A percentile compares a stretch with the other conserved stretches of the same genome.
These are phyloP conservation scores for Pholiota conissans DNA, from an alignment of 768 basidiomycete species.

Conservation along the genomic window DNA sequence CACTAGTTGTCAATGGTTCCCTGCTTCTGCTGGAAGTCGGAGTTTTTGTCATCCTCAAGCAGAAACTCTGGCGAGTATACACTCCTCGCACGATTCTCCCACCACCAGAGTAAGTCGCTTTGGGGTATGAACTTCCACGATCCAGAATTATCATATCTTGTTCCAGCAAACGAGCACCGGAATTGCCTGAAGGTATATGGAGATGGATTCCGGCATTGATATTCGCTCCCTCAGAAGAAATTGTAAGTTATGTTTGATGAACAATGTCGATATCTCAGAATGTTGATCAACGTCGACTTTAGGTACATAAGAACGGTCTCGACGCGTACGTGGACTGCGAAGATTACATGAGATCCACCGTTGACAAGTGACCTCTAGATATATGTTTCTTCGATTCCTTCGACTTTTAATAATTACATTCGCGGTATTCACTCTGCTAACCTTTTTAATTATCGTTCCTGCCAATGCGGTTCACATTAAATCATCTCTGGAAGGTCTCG, in stretches of 20 bases:
- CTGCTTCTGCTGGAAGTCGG: conserved; percentile 47
- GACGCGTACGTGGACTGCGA: conserved; percentile 43
- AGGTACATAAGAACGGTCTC: conserved; percentile 62
- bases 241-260: conserved; percentile 32
- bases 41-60: conserved; percentile 58
- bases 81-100: conserved; percentile 63
- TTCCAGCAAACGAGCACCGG: conserved; percentile 42
- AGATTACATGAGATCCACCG: too few relatives aligned
- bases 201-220: conserved; percentile 53
- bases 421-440: conserved; percentile 50
- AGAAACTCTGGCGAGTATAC: conserved; percentile 58
- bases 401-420: conserved; percentile 64
- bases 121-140: background rate
- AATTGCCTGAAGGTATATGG: conserved; percentile 45
- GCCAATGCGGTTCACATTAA: conserved; percentile 47
- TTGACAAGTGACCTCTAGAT: too few relatives aligned
- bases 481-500: conserved; percentile 35
- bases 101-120: conserved; percentile 44
- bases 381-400: conserved; percentile 62
- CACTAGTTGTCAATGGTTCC: conserved; percentile 56
- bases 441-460: conserved; percentile 63
- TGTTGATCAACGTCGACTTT: too few relatives aligned
- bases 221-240: conserved; percentile 40
- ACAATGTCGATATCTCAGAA: background rate
- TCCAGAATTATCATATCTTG: background rate